Evolutionary conservation across 208 protist genomes (phyloP).

Genomic region (Leishmania amazonensis): DNA sequence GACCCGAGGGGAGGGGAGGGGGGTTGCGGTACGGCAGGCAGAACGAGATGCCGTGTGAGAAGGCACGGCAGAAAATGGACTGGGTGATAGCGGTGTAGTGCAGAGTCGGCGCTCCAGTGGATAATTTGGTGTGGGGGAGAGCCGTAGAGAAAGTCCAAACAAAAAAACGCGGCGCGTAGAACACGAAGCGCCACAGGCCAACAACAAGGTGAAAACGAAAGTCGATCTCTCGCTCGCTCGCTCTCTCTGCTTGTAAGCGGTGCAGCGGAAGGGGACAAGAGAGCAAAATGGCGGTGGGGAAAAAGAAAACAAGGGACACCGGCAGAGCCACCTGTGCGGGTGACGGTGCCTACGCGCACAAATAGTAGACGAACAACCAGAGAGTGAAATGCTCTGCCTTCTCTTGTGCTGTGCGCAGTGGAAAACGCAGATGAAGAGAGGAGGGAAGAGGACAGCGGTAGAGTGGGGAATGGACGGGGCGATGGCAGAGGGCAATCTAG

Average conservation of each 20-base stretch:
- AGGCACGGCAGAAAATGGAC: no score
- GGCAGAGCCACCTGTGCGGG: background rate
- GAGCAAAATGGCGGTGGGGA: background rate
- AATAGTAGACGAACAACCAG: background rate
- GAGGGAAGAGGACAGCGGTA: background rate
- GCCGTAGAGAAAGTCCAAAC: no score
- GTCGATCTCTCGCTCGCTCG: background rate
- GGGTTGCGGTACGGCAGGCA: background rate
- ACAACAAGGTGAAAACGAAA: background rate
- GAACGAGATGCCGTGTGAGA: background rate
- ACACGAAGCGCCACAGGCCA: background rate
- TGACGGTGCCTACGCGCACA: no score
- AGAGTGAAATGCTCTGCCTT: background rate
- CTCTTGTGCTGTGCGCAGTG: background rate
- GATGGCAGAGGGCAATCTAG: background rate
- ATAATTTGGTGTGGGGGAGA: no score
- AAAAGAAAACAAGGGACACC: background rate
- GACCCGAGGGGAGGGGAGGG: background rate
- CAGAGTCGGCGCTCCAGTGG: no score
- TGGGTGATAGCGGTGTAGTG: background rate
- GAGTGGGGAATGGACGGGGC: background rate
- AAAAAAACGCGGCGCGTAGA: background rate
- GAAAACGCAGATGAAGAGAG: background rate
- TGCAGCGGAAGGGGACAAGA: background rate
- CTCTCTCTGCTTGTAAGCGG: background rate